Conservation (phyloP, 1,139 yeast species). For the Nakaseomyces uthaithaninus region DNA sequence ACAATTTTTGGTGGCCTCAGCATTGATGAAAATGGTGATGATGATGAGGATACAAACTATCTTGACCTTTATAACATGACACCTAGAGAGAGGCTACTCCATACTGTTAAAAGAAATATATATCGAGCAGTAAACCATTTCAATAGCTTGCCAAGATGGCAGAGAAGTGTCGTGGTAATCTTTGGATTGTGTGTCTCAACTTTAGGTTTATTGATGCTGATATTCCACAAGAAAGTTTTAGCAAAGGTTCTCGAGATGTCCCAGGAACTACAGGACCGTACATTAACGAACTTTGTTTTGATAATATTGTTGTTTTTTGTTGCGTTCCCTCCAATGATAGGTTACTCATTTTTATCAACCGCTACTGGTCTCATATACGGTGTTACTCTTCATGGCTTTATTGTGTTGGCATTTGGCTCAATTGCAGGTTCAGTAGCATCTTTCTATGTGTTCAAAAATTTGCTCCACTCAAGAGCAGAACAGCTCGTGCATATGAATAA, state of each 20-base stretch:
- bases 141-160: conserved; percentile 21
- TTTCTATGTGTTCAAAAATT: conserved; percentile 57
- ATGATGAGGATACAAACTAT: conserved; percentile 27
- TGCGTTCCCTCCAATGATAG: conserved; percentile 82
- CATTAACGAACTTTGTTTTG: conserved; percentile 47
- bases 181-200: conserved; percentile 19
- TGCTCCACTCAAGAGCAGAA: conserved; percentile 52
- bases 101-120: conserved; percentile 16
- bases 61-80: conserved; percentile 29
- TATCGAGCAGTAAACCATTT: conserved; percentile 17
- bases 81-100: conserved; percentile 28
- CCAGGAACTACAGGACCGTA: conserved; percentile 34
- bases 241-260: conserved; percentile 37
- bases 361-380: conserved; percentile 82
- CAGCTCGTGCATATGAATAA: conserved; percentile 45
- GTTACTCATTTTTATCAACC: conserved; percentile 64
- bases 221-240: conserved; percentile 45
- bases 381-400: conserved; percentile 65
- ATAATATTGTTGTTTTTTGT: conserved; percentile 42
- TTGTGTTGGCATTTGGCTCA: conserved; percentile 60
- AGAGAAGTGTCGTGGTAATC: conserved; percentile 15
- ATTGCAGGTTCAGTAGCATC: conserved; percentile 66
- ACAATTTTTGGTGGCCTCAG: neutral
- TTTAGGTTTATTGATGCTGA: conserved; percentile 33
- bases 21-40: conserved; percentile 6